phyloP scores from a whole-genome alignment of 1,284 basidiomycete genomes.

The Heterobasidion annosum region DNA sequence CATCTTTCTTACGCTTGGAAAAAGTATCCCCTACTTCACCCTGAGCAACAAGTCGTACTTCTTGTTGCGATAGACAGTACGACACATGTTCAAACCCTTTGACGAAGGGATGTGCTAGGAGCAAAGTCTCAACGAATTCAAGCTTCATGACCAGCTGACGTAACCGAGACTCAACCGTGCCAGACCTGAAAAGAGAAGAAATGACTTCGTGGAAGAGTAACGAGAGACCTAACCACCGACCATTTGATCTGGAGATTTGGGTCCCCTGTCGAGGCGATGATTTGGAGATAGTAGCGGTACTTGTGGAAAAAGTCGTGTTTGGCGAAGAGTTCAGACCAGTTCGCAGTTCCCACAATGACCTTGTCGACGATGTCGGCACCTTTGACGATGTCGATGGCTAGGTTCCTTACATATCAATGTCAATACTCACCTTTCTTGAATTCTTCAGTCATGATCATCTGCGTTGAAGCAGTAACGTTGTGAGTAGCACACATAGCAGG shows the following conservation, averaged over 20 bases:
- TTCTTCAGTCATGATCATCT: slow-evolving; percentile 95
- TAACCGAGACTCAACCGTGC: slow-evolving; percentile 95
- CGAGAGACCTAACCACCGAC: slow-evolving; percentile 34
- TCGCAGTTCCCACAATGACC: slow-evolving; percentile 78
- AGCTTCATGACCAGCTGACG: slow-evolving; percentile 96
- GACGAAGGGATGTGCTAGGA: slow-evolving; percentile 90
- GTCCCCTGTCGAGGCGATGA: slow-evolving; percentile 85
- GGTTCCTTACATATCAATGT: not conserved
- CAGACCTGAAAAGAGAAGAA: slow-evolving; percentile 47
- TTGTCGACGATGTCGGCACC: slow-evolving; percentile 91
- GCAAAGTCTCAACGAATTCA: slow-evolving; percentile 88
- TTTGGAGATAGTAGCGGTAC: slow-evolving; percentile 98
- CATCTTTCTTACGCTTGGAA: slow-evolving; percentile 69
- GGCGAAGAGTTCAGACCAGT: slow-evolving; percentile 88
- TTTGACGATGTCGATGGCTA: slow-evolving; percentile 18
- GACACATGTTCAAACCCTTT: slow-evolving; percentile 89
- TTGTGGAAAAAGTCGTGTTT: slow-evolving; percentile 97
- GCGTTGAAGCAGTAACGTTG: slow-evolving; percentile 93
- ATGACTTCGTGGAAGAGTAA: slow-evolving; percentile 1
- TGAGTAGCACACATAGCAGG: slow-evolving; percentile 99
- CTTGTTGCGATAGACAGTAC: slow-evolving; percentile 80
- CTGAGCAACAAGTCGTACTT: slow-evolving; percentile 84
- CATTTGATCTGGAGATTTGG: slow-evolving; percentile 91
- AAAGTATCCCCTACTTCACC: slow-evolving; percentile 76
- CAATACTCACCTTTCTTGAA: slow-evolving; percentile 74